Conservation (phyloP, 2,329 filamentous ascomycete genomes). For the Moelleriella libera region DNA sequence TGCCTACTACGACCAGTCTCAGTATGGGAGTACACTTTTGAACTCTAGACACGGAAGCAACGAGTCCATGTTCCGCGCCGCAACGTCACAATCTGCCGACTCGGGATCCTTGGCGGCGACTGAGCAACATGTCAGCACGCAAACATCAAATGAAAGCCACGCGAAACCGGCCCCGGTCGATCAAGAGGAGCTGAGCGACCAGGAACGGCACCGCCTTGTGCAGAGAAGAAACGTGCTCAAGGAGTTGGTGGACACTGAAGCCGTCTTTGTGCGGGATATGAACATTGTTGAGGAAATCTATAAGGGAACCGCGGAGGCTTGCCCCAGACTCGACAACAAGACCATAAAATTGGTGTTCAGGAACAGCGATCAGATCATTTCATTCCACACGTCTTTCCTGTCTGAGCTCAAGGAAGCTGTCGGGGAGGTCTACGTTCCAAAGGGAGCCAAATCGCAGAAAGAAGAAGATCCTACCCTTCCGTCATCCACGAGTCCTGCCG, state of each 20-base stretch:
- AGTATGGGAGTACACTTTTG: constrained; percentile 24
- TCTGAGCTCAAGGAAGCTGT: constrained; percentile 69
- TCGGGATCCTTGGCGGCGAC: constrained; percentile 28
- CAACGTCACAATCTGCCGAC: constrained; percentile 31
- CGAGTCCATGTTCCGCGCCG: constrained; percentile 26
- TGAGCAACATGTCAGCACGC: constrained; percentile 23
- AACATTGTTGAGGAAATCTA: constrained; percentile 97
- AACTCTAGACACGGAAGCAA: constrained; percentile 30
- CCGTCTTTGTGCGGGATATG: constrained; percentile 86
- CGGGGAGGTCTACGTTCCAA: constrained; percentile 62
- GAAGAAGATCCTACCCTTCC: constrained; percentile 22
- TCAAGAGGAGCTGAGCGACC: constrained; percentile 26
- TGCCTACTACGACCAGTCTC: constrained; percentile 22
- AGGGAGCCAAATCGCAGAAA: constrained; percentile 26
- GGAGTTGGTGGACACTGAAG: constrained; percentile 86
- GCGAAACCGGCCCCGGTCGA: constrained; percentile 19
- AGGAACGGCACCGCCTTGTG: constrained; percentile 57
- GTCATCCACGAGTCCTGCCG: constrained; percentile 24
- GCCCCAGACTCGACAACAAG: constrained; percentile 63
- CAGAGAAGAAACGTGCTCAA: constrained; percentile 78
- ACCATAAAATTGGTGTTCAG: constrained; percentile 86
- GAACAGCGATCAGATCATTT: constrained; percentile 81
- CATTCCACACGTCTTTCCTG: constrained; percentile 71
- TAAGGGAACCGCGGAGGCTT: constrained; percentile 78
- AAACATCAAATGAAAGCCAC: constrained; percentile 23